phyloP scores from a whole-genome alignment of 2,329 filamentous ascomycete genomes.

The Xylaria sp. region DNA sequence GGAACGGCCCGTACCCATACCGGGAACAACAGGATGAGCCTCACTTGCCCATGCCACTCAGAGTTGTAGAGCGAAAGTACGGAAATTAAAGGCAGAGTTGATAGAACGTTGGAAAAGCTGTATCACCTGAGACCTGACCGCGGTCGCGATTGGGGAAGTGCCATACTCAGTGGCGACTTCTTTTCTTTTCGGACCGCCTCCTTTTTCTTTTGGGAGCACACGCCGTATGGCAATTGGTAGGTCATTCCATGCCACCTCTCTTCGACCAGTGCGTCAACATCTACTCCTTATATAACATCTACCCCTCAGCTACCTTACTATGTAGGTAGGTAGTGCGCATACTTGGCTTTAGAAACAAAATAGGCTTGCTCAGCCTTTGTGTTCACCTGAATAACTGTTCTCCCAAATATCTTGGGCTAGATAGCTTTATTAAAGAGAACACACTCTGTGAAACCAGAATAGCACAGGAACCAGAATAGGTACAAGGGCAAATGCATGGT shows the following conservation, averaged over 20 bases:
- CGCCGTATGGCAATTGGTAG: background rate
- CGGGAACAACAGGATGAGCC: conserved; percentile 18
- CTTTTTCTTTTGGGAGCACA: conserved; percentile 21
- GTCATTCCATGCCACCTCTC: conserved; percentile 6
- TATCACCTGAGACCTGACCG: background rate
- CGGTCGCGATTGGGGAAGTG: conserved; percentile 3
- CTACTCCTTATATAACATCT: background rate
- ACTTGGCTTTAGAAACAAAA: background rate
- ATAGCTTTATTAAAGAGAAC: background rate
- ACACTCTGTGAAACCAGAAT: background rate
- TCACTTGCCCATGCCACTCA: conserved; percentile 14
- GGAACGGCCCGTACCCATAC: conserved; percentile 19
- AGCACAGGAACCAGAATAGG: too few relatives aligned
- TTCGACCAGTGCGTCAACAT: background rate
- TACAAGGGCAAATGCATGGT: too few relatives aligned
- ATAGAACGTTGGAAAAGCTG: conserved; percentile 4
- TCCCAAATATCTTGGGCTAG: background rate
- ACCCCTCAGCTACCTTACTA: background rate
- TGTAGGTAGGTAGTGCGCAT: too few relatives aligned
- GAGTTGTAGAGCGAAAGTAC: conserved; percentile 1
- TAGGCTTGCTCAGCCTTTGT: background rate
- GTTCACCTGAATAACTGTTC: background rate
- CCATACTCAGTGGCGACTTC: conserved; percentile 1
- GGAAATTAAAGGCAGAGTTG: conserved; percentile 2
- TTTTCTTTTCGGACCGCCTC: conserved; percentile 28